Conservation (phyloP, 192 early-diverging fungal species). For the Phycomyces blakesleeanus region DNA sequence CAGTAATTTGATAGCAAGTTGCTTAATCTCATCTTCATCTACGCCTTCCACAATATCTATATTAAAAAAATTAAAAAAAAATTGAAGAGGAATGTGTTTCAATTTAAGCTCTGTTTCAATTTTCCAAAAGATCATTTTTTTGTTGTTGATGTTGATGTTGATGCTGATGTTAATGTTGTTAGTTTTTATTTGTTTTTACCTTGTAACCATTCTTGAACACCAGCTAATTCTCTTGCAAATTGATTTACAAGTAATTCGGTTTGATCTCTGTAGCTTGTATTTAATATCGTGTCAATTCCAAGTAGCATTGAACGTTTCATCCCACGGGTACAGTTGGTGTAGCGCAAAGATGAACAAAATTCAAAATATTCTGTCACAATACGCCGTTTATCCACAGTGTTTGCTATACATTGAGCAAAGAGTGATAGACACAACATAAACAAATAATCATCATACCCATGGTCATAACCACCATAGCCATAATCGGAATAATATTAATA, state of each 20-base stretch:
- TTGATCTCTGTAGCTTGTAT: constrained; percentile 16
- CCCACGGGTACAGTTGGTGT: constrained; percentile 1
- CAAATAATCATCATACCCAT: too few species aligned
- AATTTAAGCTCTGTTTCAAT: too few species aligned
- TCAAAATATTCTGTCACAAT: constrained; percentile 30
- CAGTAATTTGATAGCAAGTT: too few species aligned
- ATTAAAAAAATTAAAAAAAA: too few species aligned
- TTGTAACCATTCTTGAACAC: constrained; percentile 21
- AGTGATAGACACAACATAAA: background rate
- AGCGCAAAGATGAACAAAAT: constrained; percentile 16
- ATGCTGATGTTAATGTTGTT: too few species aligned
- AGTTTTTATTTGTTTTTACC: constrained; percentile 10
- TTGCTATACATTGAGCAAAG: constrained; percentile 14
- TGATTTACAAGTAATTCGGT: constrained; percentile 9
- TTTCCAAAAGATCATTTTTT: background rate
- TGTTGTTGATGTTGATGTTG: too few species aligned
- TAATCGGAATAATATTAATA: too few species aligned
- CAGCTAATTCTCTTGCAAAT: constrained; percentile 14
- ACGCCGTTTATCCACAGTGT: constrained; percentile 17
- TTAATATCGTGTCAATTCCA: constrained; percentile 16
- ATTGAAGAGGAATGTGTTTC: too few species aligned
- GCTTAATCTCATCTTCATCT: too few species aligned
- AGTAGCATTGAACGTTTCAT: constrained; percentile 11
- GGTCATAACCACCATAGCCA: too few species aligned
- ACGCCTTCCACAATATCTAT: too few species aligned